Base-by-base conservation (phyloP, 2,329 filamentous ascomycete species). In the Scortechinia acanthostroma region DNA sequence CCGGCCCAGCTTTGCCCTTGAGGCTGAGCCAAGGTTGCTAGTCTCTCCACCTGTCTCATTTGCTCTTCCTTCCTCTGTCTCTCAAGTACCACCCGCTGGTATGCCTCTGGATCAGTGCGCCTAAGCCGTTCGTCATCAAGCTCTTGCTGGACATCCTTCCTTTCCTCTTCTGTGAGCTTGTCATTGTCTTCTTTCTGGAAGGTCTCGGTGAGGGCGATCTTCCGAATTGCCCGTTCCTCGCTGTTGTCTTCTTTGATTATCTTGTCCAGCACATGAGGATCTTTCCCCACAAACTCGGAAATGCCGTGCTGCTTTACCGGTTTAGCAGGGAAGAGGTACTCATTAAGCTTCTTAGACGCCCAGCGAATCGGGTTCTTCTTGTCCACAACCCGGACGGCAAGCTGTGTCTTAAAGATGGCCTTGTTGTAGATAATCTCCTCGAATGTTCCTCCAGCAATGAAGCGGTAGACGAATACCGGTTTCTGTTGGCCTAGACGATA, bases 401-500 rank as follows among this genome's bases (percentile, higher is more conserved):
- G 63, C 44, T 76, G 70, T 2, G 65, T 71, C 53, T 83, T 83
- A 62, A 77, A 80, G 3, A 77, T 55, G 2, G 73, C 64, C 47
- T 68, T 73, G 55, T 77, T 74, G 53, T 75, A 68, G 20, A 81
- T 61, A 4, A 66, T 61, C 22, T 73, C 69, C 52, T 83, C 76
- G 50, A 74, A 78, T 0, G 77, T 81, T 2, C 77, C 77, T 14
- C 70, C 76, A 10, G 71, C 59, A 22, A 76, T 58, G 49, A 83
- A 72, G 2, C 74, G 71, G 52, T 82, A 83, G 4, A 82, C 76
- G 53, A 68, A 81, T 10, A 81, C 77, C 2, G 70, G 67, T 48
- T 78, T 79, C 21, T 57, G 60, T 51, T 83, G 77, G 1, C 77
- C 77, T 5, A 82, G 58, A 2, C 78, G 76, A 52, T 80, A 81